Base-by-base conservation (phyloP, 108 stramenopile species). In the Conticribra weissflogii region DNA sequence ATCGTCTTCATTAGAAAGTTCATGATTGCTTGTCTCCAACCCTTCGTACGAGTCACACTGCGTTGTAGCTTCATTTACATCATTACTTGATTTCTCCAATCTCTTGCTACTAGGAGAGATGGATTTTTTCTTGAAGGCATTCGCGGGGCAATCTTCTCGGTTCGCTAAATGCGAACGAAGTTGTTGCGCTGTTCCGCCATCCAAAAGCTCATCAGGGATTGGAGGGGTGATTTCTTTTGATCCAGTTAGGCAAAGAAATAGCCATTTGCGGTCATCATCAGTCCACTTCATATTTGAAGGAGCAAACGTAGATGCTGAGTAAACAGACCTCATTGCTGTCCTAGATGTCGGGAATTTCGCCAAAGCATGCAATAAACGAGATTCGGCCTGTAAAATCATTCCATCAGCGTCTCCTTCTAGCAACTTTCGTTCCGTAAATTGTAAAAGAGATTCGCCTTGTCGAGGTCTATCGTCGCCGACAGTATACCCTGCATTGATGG, bases 221-320 rank as follows among this genome's bases (percentile, higher is more conserved):
- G 81, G 46, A 17, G 83, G 51, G 36, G 67, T 47, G n/a, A 80
- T 46, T 54, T 74, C 66, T 19, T 66, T 52, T 51, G 67, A 69
- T 19, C 83, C 84, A 18, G 82, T 74, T 15, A 90, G 82, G 56
- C 81, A 83, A 44, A 73, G 24, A 74, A 88, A 91, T 32, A 91
- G 66, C 90, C 90, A 91, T 52, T 77, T 52, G 32, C 85, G 86
- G 56, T 86, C 87, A 3, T 66, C 54, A n/a, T 49, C 51, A 47
- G 82, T 85, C 90, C 90, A 91, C 44, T 72, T 33, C 64, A 90
- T 78, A 32, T 72, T 56, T 7, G 62, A 52, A 19, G 72, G 73
- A 29, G 65, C 79, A 32, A 82, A 80, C 1, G 84, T 83, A 46
- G 79, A 81, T 27, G 82, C 51, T 4, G 65, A 71, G 24, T 88